Percentiles rank a stretch among this genome's conserved stretches.
These are phyloP conservation scores for Sclerotinia spermophila DNA, from an alignment of 2,329 filamentous ascomycete genomes.

Conservation along the genomic window DNA sequence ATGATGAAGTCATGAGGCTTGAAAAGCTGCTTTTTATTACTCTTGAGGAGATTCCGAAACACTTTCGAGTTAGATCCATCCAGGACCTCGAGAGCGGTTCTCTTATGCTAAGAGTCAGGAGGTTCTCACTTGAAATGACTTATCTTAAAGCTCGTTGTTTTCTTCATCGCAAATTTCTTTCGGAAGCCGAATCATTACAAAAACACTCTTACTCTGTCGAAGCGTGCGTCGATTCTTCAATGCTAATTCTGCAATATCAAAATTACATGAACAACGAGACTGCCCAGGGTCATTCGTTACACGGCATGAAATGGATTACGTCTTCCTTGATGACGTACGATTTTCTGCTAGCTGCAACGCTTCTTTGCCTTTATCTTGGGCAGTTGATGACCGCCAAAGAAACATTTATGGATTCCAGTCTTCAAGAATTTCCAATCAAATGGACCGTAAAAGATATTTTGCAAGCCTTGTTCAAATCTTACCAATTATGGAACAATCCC, in stretches of 20 bases:
- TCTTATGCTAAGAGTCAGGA: conserved; percentile 46
- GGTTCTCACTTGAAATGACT: conserved; percentile 39
- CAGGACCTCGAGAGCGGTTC: conserved; percentile 47
- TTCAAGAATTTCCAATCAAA: conserved; percentile 19
- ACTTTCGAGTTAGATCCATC: conserved; percentile 47
- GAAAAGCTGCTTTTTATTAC: conserved; percentile 46
- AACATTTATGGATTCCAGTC: background rate
- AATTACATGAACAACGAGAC: conserved; percentile 23
- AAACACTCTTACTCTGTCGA: conserved; percentile 49
- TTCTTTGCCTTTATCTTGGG: conserved; percentile 32
- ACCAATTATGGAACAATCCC: conserved; percentile 26
- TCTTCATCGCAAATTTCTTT: conserved; percentile 29
- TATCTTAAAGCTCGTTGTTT: conserved; percentile 31
- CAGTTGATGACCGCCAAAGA: conserved; percentile 19
- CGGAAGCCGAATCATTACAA: conserved; percentile 46
- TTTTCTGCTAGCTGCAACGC: conserved; percentile 31
- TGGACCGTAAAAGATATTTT: conserved; percentile 28
- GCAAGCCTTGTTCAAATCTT: conserved; percentile 22
- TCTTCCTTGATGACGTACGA: conserved; percentile 28
- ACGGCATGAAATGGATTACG: conserved; percentile 26
- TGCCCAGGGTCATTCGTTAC: conserved; percentile 14
- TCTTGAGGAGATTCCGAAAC: conserved; percentile 44
- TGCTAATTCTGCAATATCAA: conserved; percentile 48
- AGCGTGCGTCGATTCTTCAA: conserved; percentile 49
- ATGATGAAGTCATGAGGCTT: conserved; percentile 48